Evolutionary conservation across 495 filamentous ascomycete species (phyloP), one percentile per base, ranked within the genome.

Genomic region (Bathelium albidoporum): DNA sequence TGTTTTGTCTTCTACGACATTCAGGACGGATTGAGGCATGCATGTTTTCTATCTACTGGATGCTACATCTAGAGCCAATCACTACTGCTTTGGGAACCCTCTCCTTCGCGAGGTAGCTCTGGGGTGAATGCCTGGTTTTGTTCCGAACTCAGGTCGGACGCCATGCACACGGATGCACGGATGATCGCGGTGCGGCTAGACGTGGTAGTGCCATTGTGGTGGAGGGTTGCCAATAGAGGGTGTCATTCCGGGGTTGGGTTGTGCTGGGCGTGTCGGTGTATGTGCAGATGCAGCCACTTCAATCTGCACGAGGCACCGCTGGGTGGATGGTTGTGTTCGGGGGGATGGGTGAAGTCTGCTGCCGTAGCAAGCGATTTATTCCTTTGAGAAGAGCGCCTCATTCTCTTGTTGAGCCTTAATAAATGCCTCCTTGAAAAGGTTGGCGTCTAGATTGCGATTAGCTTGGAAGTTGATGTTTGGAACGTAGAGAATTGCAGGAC

Each of bases 381-480:
- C 24, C 60, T 66, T 64, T 31, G 39, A 22, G 78, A 97, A 91
- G 49, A 96, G 78, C 68, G 82, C 82, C 81, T 91, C 90, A 75
- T 97, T 99, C 75, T 96, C 94, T 79, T 96, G 86, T 80, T 96
- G 91, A 62, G 95, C 95, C 79, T 94, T 95, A 80, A 97, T 85
- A 80, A 97, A 99, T 63, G 92, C 88, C 53, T 97, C 93, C 82
- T 96, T 96, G 85, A 99, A 99, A 59, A 84, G 78, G 76, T 97
- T 96, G 79, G 95, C 95, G 73, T 97, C 91, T 96, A 66, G 60
- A 2, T 69, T 61, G n/a, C 10, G 32, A 59, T 59, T 64, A 59
- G 60, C 43, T 18, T 52, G 20, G 22, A 34, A 2, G n/a, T 4
- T 62, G 2, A 36, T 58, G 68, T 76, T 67, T 78, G 66, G 39